phyloP scores from a whole-genome alignment of 257 asterid species.

The Gardenia jasminoides region DNA sequence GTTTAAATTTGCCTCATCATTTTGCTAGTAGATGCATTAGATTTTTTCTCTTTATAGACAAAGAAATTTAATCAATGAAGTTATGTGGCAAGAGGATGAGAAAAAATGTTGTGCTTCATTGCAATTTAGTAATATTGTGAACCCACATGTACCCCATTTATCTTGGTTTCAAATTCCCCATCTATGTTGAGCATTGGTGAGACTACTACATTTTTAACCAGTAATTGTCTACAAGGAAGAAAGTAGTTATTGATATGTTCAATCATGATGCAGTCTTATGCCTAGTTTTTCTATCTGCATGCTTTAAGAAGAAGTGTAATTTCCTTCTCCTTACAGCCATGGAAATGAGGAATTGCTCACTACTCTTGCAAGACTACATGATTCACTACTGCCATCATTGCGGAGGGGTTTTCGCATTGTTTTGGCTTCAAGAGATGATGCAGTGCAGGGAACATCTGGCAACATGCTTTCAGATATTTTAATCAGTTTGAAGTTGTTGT shows the following conservation, averaged over 20 bases:
- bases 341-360: constrained; percentile 78
- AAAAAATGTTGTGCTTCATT: neutral
- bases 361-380: constrained; percentile 72
- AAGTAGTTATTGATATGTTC: neutral
- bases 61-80: neutral
- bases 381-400: constrained; percentile 77
- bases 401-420: constrained; percentile 54
- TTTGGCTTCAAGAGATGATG: constrained; percentile 37
- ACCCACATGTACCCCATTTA: neutral
- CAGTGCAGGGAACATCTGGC: constrained; percentile 36
- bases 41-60: too few relatives aligned
- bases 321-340: constrained; percentile 50
- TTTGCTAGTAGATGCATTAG: neutral
- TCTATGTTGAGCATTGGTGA: neutral
- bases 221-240: neutral
- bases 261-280: neutral
- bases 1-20: neutral
- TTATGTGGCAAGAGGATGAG: neutral
- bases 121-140: neutral
- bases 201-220: neutral
- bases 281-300: neutral
- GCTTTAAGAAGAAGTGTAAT: neutral
- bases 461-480: constrained; percentile 53
- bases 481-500: constrained; percentile 64
- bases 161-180: neutral